phyloP scores from a whole-genome alignment of 2,329 filamentous ascomycete species.

The Colletotrichum zoysiae region DNA sequence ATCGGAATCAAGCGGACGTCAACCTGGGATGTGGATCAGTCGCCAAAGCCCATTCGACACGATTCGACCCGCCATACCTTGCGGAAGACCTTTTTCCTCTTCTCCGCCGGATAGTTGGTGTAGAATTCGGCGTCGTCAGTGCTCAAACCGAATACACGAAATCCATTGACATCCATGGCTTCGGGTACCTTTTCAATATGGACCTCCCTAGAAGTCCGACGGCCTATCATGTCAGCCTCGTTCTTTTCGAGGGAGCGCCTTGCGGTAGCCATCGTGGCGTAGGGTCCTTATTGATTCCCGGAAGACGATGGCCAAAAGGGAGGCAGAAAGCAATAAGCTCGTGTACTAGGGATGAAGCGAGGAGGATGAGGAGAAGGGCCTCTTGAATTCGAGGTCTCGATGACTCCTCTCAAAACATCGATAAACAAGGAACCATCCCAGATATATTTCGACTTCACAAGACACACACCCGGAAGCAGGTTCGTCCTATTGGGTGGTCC shows the following conservation, averaged over 20 bases:
- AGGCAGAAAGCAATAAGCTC: neutral
- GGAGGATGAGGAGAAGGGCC: no score
- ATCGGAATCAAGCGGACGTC: conserved; percentile 51
- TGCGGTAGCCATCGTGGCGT: conserved; percentile 16
- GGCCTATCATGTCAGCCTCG: conserved; percentile 32
- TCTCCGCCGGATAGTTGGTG: conserved; percentile 45
- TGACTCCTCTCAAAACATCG: neutral
- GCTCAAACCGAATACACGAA: conserved; percentile 48
- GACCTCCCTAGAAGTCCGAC: conserved; percentile 11
- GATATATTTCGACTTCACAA: conserved; percentile 5
- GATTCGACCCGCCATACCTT: conserved; percentile 31
- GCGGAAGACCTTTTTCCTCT: conserved; percentile 44
- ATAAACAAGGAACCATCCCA: neutral
- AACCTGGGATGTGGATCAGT: conserved; percentile 11
- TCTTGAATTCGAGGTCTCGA: neutral
- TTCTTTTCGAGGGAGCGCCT: conserved; percentile 37
- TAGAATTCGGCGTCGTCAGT: conserved; percentile 50
- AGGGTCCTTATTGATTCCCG: neutral
- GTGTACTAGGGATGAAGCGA: neutral
- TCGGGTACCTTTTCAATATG: conserved; percentile 41
- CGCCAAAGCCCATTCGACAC: no score
- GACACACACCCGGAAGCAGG: neutral
- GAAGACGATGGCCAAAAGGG: neutral
- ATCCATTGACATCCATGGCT: conserved; percentile 47
- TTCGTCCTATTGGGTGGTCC: neutral